These are phyloP conservation scores for Cairneyella variabilis DNA, from an alignment of 495 filamentous ascomycete species.

Conservation along the genomic window DNA sequence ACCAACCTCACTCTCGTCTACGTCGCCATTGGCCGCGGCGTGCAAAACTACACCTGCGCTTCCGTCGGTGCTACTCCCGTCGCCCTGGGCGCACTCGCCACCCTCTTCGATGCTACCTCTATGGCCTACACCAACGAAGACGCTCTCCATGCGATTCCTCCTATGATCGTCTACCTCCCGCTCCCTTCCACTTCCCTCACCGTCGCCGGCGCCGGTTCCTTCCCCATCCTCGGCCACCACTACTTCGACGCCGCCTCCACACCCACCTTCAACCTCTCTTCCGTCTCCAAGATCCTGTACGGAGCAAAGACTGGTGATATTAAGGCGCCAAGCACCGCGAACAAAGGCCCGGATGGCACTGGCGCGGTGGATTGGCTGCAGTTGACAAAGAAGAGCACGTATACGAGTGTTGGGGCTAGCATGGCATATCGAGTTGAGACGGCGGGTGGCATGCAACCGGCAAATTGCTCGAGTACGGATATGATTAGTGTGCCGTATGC, in stretches of 20 bases:
- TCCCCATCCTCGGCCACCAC: conserved; percentile 55
- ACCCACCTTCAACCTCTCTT: conserved; percentile 57
- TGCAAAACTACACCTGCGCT: conserved; percentile 74
- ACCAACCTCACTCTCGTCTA: conserved; percentile 49
- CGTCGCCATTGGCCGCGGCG: conserved; percentile 65
- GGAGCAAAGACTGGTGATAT: conserved; percentile 43
- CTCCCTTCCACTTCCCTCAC: conserved; percentile 18
- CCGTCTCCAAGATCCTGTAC: conserved; percentile 36
- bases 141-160: conserved; percentile 33
- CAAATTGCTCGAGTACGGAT: conserved; percentile 39
- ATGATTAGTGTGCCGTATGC: conserved; percentile 56
- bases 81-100: conserved; percentile 60
- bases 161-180: conserved; percentile 33
- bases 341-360: conserved; percentile 36
- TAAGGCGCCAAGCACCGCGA: conserved; percentile 45
- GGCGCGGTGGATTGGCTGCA: conserved; percentile 64
- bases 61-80: conserved; percentile 30
- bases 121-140: conserved; percentile 19
- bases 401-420: conserved; percentile 41
- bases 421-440: conserved; percentile 67
- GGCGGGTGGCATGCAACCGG: conserved; percentile 52
- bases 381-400: conserved; percentile 41
- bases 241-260: conserved; percentile 51
- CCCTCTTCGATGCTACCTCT: conserved; percentile 41
- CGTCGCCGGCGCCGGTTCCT: background rate